Evolutionary conservation across 768 basidiomycete species (phyloP).

Genomic region (Pisolithus marmoratus): DNA sequence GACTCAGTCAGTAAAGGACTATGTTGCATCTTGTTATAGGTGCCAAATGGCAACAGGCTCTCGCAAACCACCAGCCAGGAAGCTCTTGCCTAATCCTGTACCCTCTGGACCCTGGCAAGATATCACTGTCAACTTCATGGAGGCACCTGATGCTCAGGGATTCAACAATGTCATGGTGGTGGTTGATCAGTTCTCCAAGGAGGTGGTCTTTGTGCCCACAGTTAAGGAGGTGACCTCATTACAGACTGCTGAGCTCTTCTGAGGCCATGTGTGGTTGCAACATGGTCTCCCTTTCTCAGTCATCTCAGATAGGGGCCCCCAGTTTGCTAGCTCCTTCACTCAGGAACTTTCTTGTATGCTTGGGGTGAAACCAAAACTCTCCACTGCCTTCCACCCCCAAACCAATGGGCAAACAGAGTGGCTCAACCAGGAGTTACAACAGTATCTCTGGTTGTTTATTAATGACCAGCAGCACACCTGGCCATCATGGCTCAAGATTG

Average conservation of each 20-base stretch:
- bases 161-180: too few species aligned
- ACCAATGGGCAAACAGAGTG: slow-evolving; percentile 23
- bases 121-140: too few species aligned
- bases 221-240: neutral
- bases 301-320: neutral
- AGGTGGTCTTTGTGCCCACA: too few species aligned
- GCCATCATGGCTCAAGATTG: neutral
- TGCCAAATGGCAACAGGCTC: too few species aligned
- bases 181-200: too few species aligned
- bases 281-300: neutral
- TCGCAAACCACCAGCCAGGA: too few species aligned
- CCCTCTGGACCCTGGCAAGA: too few species aligned
- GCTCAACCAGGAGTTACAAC: slow-evolving; percentile 11
- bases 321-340: neutral
- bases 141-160: too few species aligned
- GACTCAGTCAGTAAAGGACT: too few species aligned
- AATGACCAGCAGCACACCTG: neutral
- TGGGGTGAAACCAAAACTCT: slow-evolving; percentile 4
- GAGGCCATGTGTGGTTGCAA: neutral
- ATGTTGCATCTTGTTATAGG: too few species aligned
- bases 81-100: too few species aligned
- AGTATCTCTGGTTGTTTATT: slow-evolving; percentile 8
- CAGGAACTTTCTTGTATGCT: neutral
- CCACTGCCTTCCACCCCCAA: slow-evolving; percentile 33
- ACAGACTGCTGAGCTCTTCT: slow-evolving; percentile 10